Evolutionary conservation across 345 rosid species (phyloP), one percentile per base, ranked within the genome.

Genomic region (Trapa bicornis): DNA sequence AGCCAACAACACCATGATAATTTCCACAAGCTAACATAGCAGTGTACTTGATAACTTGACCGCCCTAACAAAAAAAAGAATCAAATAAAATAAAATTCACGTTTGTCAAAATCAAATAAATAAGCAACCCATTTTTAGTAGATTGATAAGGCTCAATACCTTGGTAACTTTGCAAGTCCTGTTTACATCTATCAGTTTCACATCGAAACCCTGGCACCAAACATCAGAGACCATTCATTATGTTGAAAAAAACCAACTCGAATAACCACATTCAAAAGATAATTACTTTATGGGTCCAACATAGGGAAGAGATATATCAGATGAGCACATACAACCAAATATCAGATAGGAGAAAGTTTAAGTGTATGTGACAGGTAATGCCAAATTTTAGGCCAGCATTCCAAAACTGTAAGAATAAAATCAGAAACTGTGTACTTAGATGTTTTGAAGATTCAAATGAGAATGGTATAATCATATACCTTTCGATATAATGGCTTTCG

Each of bases 141-240:
- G 16, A 65, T 42, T 52, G 45, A 14, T 37, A 45, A 71, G 42
- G 14, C 47, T 66, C 38, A 39, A 69, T 84, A 94, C 96, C 99
- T 94, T 91, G 38, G 97, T 91, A 72, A 89, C 96, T 81, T 90
- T 90, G 53, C 91, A 84, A 68, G 96, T 90, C 79, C 92, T 85
- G 71, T 93, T 93, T 39, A 93, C 87, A 72, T 86, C 89, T 70
- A 93, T 90, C 74, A 87, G 68, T 76, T 73, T 88, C 77, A 86
- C 86, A 78, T 93, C 97, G 82, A 90, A 90, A 16, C 98, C 97
- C 98, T 93, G 91, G 67, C 74, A 80, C 62, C 37, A 48, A 36
- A 35, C 6, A 17, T 4, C 32, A 38, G 7, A 45, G 15, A 69
- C 45, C 37, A 61, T 43, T 1, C 14, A 11, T 41, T 57, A 16